Evolutionary conservation across 768 basidiomycete species (phyloP), one percentile per base, ranked within the genome.

Genomic region (Gloeostereum incarnatum): DNA sequence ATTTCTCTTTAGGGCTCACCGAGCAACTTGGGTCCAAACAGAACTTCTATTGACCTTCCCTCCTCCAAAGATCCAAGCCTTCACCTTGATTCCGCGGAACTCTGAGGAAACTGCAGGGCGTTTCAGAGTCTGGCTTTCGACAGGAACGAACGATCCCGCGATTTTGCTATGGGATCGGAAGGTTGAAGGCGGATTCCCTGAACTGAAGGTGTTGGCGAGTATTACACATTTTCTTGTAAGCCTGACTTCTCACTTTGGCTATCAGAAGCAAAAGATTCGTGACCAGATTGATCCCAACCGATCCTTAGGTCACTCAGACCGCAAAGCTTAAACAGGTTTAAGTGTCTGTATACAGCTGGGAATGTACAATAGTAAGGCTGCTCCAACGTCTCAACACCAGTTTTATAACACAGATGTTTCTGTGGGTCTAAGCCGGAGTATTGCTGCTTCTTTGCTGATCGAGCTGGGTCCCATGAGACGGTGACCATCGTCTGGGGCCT

Each of bases 21-120:
- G 92, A 49, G 92, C 93, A 22, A 79, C 77, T 8, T 97, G 93
- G 93, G 72, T 81, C n/a, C 84, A 88, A 44, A 96, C 92, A 0
- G 93, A 96, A 49, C 69, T 97, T 11, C 73, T 92, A 48, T 59
- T 94, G 24, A 96, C 93, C 1, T 97, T 97, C 57, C 84, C 90
- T 8, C 75, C 87, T 19, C 90, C 90, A 0, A 53, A 61, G 1
- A 60, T 96, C 39, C 67, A 65, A 32, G 68, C 70, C 31, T 76
- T 93, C 38, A 72, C 78, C 8, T 61, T 94, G 31, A 56, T 86
- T 14, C 91, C 93, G 14, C 65, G 79, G 38, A 85, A 78, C 49
- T 54, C 75, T 14, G 81, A 86, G 13, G 91, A 93, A 41, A 85
- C 91, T 11, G 82, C 79, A 17, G 93, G 93, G 29, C 70, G 91